Conservation (phyloP, 2,329 filamentous ascomycete species). For the Trichothecium sympodiale region DNA sequence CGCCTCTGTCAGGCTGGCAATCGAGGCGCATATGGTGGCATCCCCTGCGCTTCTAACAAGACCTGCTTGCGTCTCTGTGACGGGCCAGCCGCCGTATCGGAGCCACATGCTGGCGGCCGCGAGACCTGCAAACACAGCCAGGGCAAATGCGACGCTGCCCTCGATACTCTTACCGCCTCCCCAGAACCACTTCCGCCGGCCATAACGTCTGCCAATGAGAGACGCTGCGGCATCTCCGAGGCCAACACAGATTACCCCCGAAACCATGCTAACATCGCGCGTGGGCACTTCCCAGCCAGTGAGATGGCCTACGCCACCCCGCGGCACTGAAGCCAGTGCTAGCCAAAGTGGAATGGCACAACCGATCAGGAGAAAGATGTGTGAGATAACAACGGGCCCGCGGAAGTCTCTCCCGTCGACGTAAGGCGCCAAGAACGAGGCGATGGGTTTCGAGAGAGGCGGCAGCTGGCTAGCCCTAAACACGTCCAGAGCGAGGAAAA, state of each 20-base stretch:
- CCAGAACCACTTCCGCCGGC: slow-evolving; percentile 89
- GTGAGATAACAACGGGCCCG: slow-evolving; percentile 88
- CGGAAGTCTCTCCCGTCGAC: slow-evolving; percentile 89
- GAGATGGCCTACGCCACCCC: slow-evolving; percentile 44
- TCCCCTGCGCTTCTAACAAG: slow-evolving; percentile 42
- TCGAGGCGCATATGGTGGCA: slow-evolving; percentile 58
- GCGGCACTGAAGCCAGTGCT: slow-evolving; percentile 58
- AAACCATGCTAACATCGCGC: slow-evolving; percentile 79
- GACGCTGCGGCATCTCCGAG: slow-evolving; percentile 91
- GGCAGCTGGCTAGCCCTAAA: slow-evolving; percentile 85
- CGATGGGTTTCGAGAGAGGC: slow-evolving; percentile 76
- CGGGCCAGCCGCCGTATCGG: slow-evolving; percentile 62
- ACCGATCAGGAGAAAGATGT: slow-evolving; percentile 90
- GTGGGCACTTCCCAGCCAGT: slow-evolving; percentile 63
- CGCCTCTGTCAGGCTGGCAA: slow-evolving; percentile 86
- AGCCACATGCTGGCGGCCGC: slow-evolving; percentile 64
- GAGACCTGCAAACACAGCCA: slow-evolving; percentile 68
- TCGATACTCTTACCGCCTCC: slow-evolving; percentile 92
- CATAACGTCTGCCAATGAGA: slow-evolving; percentile 77
- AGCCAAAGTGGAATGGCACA: slow-evolving; percentile 94
- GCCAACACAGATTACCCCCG: slow-evolving; percentile 87
- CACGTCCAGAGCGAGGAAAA: slow-evolving; percentile 83
- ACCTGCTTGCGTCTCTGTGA: slow-evolving; percentile 29
- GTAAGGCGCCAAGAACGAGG: slow-evolving; percentile 80
- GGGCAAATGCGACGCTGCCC: slow-evolving; percentile 70